phyloP scores from a whole-genome alignment of 306 rosid species.

The Ormosia emarginata region DNA sequence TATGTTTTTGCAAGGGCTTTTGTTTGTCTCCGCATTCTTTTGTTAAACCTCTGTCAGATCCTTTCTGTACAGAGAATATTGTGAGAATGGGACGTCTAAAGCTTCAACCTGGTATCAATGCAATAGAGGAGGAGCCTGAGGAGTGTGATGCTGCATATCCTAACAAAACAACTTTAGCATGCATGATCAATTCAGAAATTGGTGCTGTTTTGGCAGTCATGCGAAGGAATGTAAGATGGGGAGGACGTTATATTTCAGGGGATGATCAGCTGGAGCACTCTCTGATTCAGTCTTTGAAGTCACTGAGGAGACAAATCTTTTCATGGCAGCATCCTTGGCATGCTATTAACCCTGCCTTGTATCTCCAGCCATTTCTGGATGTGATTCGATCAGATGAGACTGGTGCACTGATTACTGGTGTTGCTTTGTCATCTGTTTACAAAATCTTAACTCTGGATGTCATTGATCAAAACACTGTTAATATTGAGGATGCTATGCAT shows the following conservation, averaged over 20 bases:
- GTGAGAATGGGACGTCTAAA: slow-evolving; percentile 47
- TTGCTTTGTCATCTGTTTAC: slow-evolving; percentile 75
- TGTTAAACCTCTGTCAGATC: background rate
- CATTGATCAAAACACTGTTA: slow-evolving; percentile 74
- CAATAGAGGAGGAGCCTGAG: slow-evolving; percentile 73
- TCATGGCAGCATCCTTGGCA: slow-evolving; percentile 76
- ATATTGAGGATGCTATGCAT: slow-evolving; percentile 84
- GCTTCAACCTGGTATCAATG: slow-evolving; percentile 52
- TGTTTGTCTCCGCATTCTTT: background rate
- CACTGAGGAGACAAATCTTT: slow-evolving; percentile 60
- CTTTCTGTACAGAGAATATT: slow-evolving; percentile 10
- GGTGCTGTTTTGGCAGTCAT: slow-evolving; percentile 78
- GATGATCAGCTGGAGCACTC: slow-evolving; percentile 81
- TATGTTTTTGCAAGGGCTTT: background rate
- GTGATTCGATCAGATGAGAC: slow-evolving; percentile 74
- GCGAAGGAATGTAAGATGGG: slow-evolving; percentile 86
- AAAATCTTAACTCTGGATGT: slow-evolving; percentile 89
- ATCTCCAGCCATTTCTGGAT: slow-evolving; percentile 77
- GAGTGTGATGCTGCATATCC: slow-evolving; percentile 49
- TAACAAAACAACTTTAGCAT: slow-evolving; percentile 54
- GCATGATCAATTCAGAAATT: slow-evolving; percentile 80
- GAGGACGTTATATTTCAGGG: slow-evolving; percentile 60
- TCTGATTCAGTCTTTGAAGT: slow-evolving; percentile 64
- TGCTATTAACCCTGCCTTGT: slow-evolving; percentile 55
- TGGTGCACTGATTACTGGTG: slow-evolving; percentile 71